Evolutionary conservation across 148 eudicot genomes (phyloP), one percentile per base, ranked within the genome.

Genomic region (Chenopodium suecicum): DNA sequence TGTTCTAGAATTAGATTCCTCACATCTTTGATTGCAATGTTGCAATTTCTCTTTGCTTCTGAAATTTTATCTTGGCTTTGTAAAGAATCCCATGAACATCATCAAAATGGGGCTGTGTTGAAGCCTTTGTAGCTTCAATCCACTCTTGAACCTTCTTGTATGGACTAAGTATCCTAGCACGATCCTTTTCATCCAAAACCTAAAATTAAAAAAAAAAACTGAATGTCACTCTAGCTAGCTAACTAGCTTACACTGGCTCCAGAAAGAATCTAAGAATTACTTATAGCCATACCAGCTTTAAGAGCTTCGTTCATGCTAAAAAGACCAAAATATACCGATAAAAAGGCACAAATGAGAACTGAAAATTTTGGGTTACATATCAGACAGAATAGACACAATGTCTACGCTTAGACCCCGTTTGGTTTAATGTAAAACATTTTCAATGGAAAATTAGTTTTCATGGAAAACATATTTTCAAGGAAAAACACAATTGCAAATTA

Each of bases 31-130:
- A 85, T 8, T 65, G 87, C 44, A 85, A 75, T 25, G 80, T 25
- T 5, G 83, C 47, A 5, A 19, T 78, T 29, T 83, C 81, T 80
- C 80, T 60, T 75, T 72, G 89, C 83, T 89, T 74, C 83, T 88
- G 84, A 17, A 90, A 78, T 58, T 70, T 87, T 79, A 73, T 90
- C 84, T 86, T 90, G 68, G 83, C 85, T 82, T 72, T 83, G 78
- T 82, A 90, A 41, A 96, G 86, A 54, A 90, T 32, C 7, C 32
- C 81, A 76, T 94, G 94, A 25, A 92, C 85, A 64, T 94, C 95
- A 34, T 94, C 97, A 73, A 94, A 96, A 89, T 96, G 88, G 76
- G 97, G 97, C 69, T 64, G 85, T 29, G 94, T 90, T 62, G 94
- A 91, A 58, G 77, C 81, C 87, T 88, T 94, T 4, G 91, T 90